Base-by-base conservation (phyloP, 495 filamentous ascomycete genomes). In the Talaromyces borbonicus region DNA sequence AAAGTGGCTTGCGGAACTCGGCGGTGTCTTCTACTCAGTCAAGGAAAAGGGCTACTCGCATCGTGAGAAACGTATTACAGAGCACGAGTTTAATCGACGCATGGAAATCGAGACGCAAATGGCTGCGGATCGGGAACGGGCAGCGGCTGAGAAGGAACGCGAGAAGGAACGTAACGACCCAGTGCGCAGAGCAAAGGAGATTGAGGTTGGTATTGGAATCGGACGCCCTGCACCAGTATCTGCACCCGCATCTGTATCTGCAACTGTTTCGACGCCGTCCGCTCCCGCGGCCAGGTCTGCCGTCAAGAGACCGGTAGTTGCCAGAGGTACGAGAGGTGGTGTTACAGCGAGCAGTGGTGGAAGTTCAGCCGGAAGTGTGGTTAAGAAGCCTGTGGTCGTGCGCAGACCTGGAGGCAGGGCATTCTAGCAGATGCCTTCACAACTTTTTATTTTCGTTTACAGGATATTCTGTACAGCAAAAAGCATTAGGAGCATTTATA, bases 21-120 rank as follows among this genome's bases (percentile, higher is more conserved):
- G 93, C 16, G 93, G 89, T n/a, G 93, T 99, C 19, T 99, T 97
- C 66, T 99, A 97, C 67, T 89, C 84, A 9, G 79, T 97, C 58
- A 96, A 95, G 66, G 90, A 97, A 68, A 99, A 99, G 61, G 90
- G 90, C 9, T 99, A 92, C 60, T 92, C 85, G 12, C 84, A 86
- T 5, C 77, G 86, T 24, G 87, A 97, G 52, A 88, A 87, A 63
- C 77, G 85, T 41, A 79, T 95, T 45, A 93, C 84, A 3, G 93
- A 99, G 66, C 83, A 83, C 20, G 93, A 97, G 64, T 95, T 95
- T 66, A 95, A 90, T 59, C 73, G 80, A 31, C 90, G 87, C 66
- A 92, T 93, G 83, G 92, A 97, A 60, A 87, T 97, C 52, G 90
- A 99, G 65, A 74, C 83, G 3, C 80, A 92, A 63, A 96, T 97